Base-by-base conservation (phyloP, 2,329 filamentous ascomycete species). In the Rhexocercosporidium sp. region DNA sequence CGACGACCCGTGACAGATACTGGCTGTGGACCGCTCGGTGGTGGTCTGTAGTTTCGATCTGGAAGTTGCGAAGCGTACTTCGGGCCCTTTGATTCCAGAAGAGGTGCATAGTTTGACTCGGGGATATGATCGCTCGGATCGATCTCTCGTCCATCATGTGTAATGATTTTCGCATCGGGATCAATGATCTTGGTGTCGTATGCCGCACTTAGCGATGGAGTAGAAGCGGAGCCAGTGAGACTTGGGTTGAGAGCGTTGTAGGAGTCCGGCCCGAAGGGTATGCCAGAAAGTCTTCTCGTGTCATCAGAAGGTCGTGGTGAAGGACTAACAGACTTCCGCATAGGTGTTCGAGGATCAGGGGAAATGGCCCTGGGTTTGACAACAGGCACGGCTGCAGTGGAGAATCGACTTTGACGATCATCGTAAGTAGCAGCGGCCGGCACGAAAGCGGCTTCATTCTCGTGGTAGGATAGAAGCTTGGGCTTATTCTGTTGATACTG, bases 51-150 rank as follows among this genome's bases (percentile, higher is more conserved):
- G 34, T 73, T 67, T 56, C 76, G 66, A 66, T 75, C 66, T 22
- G 79, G 74, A 34, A 71, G 67, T 20, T 76, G 70, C 3, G 79
- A 78, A 27, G 81, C 78, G 51, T 81, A 80, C 54, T 79, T 78
- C 8, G 75, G 72, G n/a, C 80, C 81, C 75, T 89, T 90, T 25
- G 85, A 84, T 60, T 76, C 74, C 6, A 73, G 72, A 1, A 77
- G 69, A 20, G 76, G 75, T 4, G 75, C 76, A 66, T 76, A 77
- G 61, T 77, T 77, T 2, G 74, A 75, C 76, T 93, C 86, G 0
- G 92, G 92, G 16, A 94, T 82, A 75, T 94, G 92, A 77, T 95
- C 92, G 0, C 91, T 93, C 0, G 92, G 92, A 75, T 95, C 92
- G 64, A 95, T 86, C 73, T 93, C 90, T 64, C 90, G 85, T 7